Evolutionary conservation across 2,329 filamentous ascomycete species (phyloP).

Genomic region (Dendryphion nanum): DNA sequence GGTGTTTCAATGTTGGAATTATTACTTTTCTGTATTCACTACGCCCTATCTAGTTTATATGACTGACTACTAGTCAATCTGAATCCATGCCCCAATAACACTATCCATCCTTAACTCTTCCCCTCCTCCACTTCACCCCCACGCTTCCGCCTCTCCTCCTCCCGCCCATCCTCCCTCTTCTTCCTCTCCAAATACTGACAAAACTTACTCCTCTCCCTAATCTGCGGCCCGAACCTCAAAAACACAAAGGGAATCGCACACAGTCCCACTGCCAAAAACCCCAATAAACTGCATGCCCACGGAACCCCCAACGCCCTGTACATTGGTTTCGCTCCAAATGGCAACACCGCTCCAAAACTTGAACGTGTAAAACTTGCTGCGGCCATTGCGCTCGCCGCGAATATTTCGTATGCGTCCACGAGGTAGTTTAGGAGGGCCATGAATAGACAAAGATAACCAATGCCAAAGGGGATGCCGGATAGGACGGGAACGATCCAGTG

Average conservation of each 20-base stretch:
- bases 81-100: too few species aligned
- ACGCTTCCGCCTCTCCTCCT: slow-evolving; percentile 18
- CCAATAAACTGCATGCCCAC: slow-evolving; percentile 59
- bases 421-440: slow-evolving; percentile 61
- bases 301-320: slow-evolving; percentile 67
- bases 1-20: too few species aligned
- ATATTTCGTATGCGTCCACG: slow-evolving; percentile 66
- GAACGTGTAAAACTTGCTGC: slow-evolving; percentile 80
- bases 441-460: slow-evolving; percentile 51
- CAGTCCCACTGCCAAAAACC: slow-evolving; percentile 49
- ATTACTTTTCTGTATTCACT: too few species aligned
- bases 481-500: slow-evolving; percentile 47
- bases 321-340: slow-evolving; percentile 54
- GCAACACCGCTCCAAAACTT: slow-evolving; percentile 66
- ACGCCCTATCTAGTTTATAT: too few species aligned
- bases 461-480: slow-evolving; percentile 44
- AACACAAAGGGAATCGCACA: slow-evolving; percentile 60
- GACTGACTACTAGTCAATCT: too few species aligned
- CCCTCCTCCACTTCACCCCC: slow-evolving; percentile 1
- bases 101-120: background rate
- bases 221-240: slow-evolving; percentile 52
- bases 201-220: slow-evolving; percentile 60
- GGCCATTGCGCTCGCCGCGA: slow-evolving; percentile 75
- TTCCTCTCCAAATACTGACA: slow-evolving; percentile 56
- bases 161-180: slow-evolving; percentile 28